phyloP scores from a whole-genome alignment of 768 basidiomycete genomes.

The Mrakia frigida region DNA sequence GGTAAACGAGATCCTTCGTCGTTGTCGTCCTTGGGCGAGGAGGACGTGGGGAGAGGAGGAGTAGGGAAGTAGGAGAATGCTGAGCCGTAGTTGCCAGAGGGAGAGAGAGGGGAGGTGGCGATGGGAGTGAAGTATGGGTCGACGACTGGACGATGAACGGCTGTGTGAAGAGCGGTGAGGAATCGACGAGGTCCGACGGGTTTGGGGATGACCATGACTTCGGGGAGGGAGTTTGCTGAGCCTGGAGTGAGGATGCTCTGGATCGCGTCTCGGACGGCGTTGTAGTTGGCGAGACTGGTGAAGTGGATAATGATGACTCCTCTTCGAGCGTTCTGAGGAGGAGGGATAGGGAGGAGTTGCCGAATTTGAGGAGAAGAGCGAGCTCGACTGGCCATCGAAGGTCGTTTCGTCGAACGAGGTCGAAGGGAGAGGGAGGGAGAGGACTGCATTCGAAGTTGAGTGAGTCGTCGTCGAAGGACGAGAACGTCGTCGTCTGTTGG shows the following conservation, averaged over 20 bases:
- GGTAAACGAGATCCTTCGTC: neutral
- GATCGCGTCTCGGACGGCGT: conserved; percentile 75
- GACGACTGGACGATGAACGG: conserved; percentile 73
- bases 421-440: conserved; percentile 36
- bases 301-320: conserved; percentile 71
- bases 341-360: conserved; percentile 48
- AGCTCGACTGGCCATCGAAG: conserved; percentile 39
- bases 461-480: conserved; percentile 68
- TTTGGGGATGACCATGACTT: conserved; percentile 95
- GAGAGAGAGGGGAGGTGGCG: conserved; percentile 80
- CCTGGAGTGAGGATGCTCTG: conserved; percentile 56
- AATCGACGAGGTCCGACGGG: conserved; percentile 92
- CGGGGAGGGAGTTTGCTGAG: conserved; percentile 53
- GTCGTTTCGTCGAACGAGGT: conserved; percentile 39
- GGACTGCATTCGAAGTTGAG: conserved; percentile 53
- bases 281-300: conserved; percentile 84
- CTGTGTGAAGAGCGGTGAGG: conserved; percentile 85
- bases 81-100: conserved; percentile 51
- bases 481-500: conserved; percentile 74
- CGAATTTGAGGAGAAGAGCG: conserved; percentile 76
- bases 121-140: conserved; percentile 93
- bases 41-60: conserved; percentile 23
- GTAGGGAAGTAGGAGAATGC: conserved; percentile 41
- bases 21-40: conserved; percentile 1
- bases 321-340: conserved; percentile 35